A percentile compares a stretch with the other conserved stretches of the same genome.
Evolutionary conservation across 306 rosid genomes (phyloP).

Genomic region (Lagenaria siceraria): DNA sequence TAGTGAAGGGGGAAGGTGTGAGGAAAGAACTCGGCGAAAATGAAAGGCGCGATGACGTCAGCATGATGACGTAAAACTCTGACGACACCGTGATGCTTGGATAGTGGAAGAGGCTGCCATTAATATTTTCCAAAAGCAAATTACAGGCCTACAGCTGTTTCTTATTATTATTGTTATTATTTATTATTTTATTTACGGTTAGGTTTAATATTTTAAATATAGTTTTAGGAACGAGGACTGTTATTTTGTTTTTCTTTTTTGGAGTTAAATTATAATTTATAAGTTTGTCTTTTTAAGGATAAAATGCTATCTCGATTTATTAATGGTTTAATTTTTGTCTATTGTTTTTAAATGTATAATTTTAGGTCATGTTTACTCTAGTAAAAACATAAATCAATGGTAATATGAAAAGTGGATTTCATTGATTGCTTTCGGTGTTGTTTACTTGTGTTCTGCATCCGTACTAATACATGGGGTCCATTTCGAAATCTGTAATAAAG

Average conservation of each 20-base stretch:
- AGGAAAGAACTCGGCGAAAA: neutral
- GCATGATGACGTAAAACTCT: neutral
- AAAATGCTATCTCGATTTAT: neutral
- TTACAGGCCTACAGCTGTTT: neutral
- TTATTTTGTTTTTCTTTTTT: neutral
- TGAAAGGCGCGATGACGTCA: neutral
- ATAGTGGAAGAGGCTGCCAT: slow-evolving; percentile 3
- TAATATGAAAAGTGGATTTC: too few species aligned
- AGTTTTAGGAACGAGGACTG: neutral
- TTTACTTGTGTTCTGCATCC: too few species aligned
- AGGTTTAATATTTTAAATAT: neutral
- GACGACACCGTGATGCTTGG: neutral
- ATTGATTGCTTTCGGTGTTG: too few species aligned
- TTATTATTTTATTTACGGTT: neutral
- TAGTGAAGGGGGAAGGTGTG: neutral
- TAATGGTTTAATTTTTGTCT: too few species aligned
- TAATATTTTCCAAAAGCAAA: neutral
- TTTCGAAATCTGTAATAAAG: too few species aligned
- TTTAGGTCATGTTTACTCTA: too few species aligned
- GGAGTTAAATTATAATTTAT: neutral
- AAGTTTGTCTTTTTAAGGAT: neutral
- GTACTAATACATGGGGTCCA: too few species aligned
- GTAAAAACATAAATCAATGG: too few species aligned
- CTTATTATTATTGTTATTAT: neutral
- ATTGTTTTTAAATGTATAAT: too few species aligned